These are phyloP conservation scores for Fusarium goolgardi DNA, from an alignment of 2,329 filamentous ascomycete genomes.

Conservation along the genomic window DNA sequence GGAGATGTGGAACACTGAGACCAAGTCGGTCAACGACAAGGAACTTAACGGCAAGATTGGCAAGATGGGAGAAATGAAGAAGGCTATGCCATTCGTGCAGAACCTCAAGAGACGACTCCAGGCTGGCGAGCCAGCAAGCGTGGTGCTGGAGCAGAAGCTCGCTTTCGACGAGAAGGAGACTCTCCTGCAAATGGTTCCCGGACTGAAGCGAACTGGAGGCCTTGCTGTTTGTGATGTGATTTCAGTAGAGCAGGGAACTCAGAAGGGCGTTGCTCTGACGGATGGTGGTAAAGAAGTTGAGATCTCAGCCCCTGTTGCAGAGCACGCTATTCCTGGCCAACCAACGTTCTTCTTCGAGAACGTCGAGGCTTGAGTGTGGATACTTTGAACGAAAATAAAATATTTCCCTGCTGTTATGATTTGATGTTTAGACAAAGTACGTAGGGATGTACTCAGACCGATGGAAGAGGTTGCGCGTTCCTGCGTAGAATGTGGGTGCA, in stretches of 20 bases:
- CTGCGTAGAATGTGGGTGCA: conserved; percentile 25
- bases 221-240: conserved; percentile 79
- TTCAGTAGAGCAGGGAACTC: conserved; percentile 75
- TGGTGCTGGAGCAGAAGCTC: conserved; percentile 85
- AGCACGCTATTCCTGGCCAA: conserved; percentile 81
- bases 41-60: conserved; percentile 79
- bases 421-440: conserved; percentile 26
- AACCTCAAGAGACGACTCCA: conserved; percentile 84
- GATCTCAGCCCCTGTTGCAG: conserved; percentile 68
- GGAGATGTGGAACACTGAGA: conserved; percentile 72
- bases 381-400: not conserved
- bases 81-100: conserved; percentile 98
- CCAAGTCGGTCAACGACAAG: conserved; percentile 79
- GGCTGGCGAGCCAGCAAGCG: conserved; percentile 71
- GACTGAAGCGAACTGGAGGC: conserved; percentile 79
- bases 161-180: conserved; percentile 85
- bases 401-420: conserved; percentile 14
- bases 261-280: conserved; percentile 68
- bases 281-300: conserved; percentile 66
- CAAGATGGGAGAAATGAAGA: conserved; percentile 92
- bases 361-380: conserved; percentile 60
- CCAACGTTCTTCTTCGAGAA: conserved; percentile 91
- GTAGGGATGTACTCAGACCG: conserved; percentile 7
- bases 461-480: conserved; percentile 24
- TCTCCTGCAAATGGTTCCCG: conserved; percentile 80